phyloP scores from a whole-genome alignment of 1,284 basidiomycete genomes.

The Pyrrhoderma noxium region DNA sequence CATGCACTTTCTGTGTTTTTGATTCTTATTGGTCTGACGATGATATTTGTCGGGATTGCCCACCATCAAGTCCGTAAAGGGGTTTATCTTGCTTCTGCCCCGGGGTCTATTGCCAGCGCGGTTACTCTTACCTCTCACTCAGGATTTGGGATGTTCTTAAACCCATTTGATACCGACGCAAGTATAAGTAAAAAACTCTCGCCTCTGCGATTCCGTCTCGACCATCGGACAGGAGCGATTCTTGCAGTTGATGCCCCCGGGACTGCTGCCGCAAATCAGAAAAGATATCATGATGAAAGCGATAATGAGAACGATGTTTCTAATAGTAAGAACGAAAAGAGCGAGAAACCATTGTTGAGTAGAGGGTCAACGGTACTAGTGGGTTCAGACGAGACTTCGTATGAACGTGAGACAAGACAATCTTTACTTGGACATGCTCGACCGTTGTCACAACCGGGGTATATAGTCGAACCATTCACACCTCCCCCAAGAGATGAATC shows the following conservation, averaged over 20 bases:
- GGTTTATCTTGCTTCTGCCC: constrained; percentile 46
- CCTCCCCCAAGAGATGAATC: background rate
- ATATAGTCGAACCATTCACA: constrained; percentile 14
- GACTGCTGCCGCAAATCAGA: background rate
- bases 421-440: background rate
- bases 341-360: constrained; percentile 5
- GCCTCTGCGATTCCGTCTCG: constrained; percentile 50
- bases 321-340: constrained; percentile 2
- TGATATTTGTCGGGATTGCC: constrained; percentile 38
- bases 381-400: background rate
- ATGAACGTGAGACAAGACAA: constrained; percentile 1
- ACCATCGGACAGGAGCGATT: constrained; percentile 53
- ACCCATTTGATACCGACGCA: constrained; percentile 46
- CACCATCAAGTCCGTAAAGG: constrained; percentile 40
- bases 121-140: constrained; percentile 51
- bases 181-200: constrained; percentile 40
- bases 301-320: background rate
- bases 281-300: background rate
- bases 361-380: constrained; percentile 6
- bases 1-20: constrained; percentile 42
- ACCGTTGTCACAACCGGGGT: constrained; percentile 8
- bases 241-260: constrained; percentile 38
- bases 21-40: constrained; percentile 38
- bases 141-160: constrained; percentile 53
- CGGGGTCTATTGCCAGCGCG: constrained; percentile 52